phyloP scores from a whole-genome alignment of 129 eudicot genomes.

The Flaveria brownii region DNA sequence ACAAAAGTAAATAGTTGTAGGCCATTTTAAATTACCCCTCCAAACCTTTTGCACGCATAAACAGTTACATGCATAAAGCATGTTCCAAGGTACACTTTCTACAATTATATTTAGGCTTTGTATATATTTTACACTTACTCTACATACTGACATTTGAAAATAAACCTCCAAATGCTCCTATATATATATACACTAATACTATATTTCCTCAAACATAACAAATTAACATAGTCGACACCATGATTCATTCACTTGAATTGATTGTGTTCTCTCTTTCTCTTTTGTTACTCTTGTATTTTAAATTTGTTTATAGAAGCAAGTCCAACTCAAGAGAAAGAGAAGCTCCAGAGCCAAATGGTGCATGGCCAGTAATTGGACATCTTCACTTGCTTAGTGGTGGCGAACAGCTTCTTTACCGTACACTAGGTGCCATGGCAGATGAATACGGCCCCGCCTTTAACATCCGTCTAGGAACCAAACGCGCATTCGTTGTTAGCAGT shows the following conservation, averaged over 20 bases:
- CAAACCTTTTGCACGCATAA: no score
- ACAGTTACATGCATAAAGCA: no score
- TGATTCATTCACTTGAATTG: not conserved
- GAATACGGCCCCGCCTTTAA: slow-evolving; percentile 34
- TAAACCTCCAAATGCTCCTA: no score
- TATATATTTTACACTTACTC: no score
- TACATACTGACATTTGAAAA: no score
- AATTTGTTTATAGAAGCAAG: not conserved
- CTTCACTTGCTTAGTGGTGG: slow-evolving; percentile 24
- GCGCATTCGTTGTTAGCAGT: slow-evolving; percentile 28
- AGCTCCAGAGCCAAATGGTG: slow-evolving; percentile 31
- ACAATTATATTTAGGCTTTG: no score
- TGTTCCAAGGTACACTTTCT: no score
- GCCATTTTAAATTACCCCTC: no score
- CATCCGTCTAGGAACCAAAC: slow-evolving; percentile 23
- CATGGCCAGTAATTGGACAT: slow-evolving; percentile 43
- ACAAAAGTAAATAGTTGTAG: no score
- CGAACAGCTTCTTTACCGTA: slow-evolving; percentile 17
- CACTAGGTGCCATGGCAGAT: slow-evolving; percentile 33
- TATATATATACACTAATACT: not conserved
- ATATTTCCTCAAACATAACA: not conserved
- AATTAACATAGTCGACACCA: not conserved
- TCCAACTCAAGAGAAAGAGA: not conserved
- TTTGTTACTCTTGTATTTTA: not conserved
- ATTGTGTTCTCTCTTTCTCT: slow-evolving; percentile 2